These are phyloP conservation scores for Chlorella sorokiniana DNA, from an alignment of 139 green algal species.

Conservation along the genomic window DNA sequence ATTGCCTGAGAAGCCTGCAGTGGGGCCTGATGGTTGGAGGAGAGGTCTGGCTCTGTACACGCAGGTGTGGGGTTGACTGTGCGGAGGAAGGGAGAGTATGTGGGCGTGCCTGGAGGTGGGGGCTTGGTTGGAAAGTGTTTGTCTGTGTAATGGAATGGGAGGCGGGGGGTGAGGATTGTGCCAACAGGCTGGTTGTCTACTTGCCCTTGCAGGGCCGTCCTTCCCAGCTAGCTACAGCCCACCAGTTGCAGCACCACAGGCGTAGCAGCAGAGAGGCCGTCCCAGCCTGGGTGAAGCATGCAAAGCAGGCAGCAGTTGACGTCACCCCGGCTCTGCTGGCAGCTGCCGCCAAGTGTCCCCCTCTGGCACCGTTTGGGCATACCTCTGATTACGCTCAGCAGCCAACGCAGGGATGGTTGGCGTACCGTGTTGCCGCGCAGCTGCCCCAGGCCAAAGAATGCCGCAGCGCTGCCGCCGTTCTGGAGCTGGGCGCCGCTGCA, in stretches of 20 bases:
- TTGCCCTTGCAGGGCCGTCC: no score
- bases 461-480: background rate
- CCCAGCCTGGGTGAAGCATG: slow-evolving; percentile 6
- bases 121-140: no score
- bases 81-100: no score
- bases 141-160: no score
- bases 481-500: background rate
- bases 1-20: no score
- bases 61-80: no score
- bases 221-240: background rate
- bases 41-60: no score
- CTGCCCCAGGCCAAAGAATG: slow-evolving; percentile 1
- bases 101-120: no score
- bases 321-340: background rate
- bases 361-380: background rate
- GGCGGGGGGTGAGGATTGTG: no score
- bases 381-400: no score
- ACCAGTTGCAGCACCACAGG: background rate
- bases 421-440: background rate
- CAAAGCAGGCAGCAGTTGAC: background rate
- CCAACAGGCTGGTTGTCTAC: no score
- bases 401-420: background rate
- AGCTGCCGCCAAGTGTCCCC: background rate
- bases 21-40: no score
- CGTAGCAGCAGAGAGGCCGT: background rate